Evolutionary conservation across 306 rosid species (phyloP), one percentile per base, ranked within the genome.

Genomic region (Abrus pulchellus): DNA sequence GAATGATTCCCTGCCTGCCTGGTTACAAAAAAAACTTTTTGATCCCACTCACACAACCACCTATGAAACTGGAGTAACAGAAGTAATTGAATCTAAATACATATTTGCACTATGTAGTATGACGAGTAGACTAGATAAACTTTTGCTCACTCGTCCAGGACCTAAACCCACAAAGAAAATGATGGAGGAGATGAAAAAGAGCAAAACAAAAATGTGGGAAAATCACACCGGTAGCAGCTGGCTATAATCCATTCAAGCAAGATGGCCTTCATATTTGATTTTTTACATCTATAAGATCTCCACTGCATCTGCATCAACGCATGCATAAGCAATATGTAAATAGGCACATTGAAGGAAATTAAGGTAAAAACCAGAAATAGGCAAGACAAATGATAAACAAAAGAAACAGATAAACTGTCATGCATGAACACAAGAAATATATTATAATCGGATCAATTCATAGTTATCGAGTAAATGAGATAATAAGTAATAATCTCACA

Each of bases 71-170:
- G 78, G 45, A 75, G 76, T 14, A 85, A 41, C 47, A 80, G 47
- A 48, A 34, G 29, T 32, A 55, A 61, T n/a, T 73, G 83, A 83
- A 83, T 78, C 80, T 85, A 86, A 55, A 89, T 84, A 85, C 87
- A 88, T 76, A 81, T 84, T 80, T 87, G 90, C 86, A 87, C 93
- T 89, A 54, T 77, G 69, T 59, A 41, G 67, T 88, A 82, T 83
- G 78, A 85, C 68, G 63, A 28, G 70, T 41, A 75, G 74, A 76
- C 85, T 75, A 54, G 75, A 68, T 78, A 75, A 75, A 71, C 84
- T 80, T 72, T 66, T 66, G 29, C 80, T 68, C 75, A n/a, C 83
- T 67, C 47, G 32, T 65, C 77, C 57, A 47, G 30, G 64, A 87
- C 84, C 73, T 86, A 72, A 65, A 81, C 9, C 78, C 87, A 53